Base-by-base conservation (phyloP, 768 basidiomycete genomes). In the Psilocybe cyanescens region DNA sequence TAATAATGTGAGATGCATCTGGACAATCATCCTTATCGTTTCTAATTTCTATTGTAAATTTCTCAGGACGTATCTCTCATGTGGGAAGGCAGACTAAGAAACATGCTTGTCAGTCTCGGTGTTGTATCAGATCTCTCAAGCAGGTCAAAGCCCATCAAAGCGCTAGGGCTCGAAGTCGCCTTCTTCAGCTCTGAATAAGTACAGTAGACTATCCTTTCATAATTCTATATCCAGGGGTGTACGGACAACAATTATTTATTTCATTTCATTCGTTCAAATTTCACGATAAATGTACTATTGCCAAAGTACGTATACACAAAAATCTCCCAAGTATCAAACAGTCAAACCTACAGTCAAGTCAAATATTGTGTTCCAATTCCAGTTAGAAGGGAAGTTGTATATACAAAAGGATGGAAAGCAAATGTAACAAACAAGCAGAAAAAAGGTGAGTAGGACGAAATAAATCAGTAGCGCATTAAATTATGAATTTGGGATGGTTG, bases 31-130 rank as follows among this genome's bases (percentile, higher is more conserved):
- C 45, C 39, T 6, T 54, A 16, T 37, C 16, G 30, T 44, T 41
- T 54, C 39, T 24, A 16, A 61, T 16, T 8, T 60, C 37, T 12
- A 57, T 35, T 55, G 7, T 44, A 16, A 12, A 11, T 16, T 28
- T 30, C 30, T 55, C 24, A 95, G 95, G 91, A 95, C 63, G 81
- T 98, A 17, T 91, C 96, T 4, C 71, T 99, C 44, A 85, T 97
- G 72, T 99, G 97, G 92, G 94, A 97, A 77, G 95, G 96, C 12
- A 87, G 96, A 19, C 74, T 99, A 68, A 86, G 89, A 55, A 94
- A 95, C 67, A 89, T 95, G 80, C 79, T 99, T 7, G 86, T 99
- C 64, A 92, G 95, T 65, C 73, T 97, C 30, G 97, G 97, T 4
- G 87, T 97, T 14, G 84, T 95, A n/a, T 94, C 94, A 3, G 94